phyloP scores from a whole-genome alignment of 2,329 filamentous ascomycete species.

The Fusarium bulbicola region DNA sequence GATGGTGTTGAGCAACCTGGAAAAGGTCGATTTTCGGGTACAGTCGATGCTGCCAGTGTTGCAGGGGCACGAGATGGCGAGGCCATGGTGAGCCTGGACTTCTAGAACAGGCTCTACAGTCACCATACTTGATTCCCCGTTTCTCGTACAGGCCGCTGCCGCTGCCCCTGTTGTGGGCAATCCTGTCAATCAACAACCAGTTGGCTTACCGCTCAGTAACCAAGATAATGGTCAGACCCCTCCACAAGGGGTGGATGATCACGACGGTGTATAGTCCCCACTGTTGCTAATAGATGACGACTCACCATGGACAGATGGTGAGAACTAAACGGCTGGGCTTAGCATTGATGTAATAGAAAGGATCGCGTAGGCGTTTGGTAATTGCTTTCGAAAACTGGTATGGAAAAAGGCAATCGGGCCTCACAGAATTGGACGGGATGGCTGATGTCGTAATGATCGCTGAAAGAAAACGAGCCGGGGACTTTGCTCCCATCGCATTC shows the following conservation, averaged over 20 bases:
- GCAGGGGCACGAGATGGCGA: background rate
- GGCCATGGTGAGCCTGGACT: background rate
- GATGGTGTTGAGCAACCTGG: constrained; percentile 51
- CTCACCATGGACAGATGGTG: background rate
- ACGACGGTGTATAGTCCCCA: background rate
- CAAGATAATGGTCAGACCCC: background rate
- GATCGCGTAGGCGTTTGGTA: background rate
- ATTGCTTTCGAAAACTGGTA: background rate
- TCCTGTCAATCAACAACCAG: no score
- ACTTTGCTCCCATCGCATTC: background rate
- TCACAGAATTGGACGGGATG: constrained; percentile 6
- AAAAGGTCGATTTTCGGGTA: constrained; percentile 53
- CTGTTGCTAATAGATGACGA: background rate
- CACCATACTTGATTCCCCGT: background rate
- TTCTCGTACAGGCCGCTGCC: background rate
- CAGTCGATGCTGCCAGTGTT: constrained; percentile 32
- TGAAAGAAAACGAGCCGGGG: background rate
- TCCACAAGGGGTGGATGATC: background rate
- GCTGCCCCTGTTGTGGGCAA: background rate
- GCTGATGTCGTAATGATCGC: background rate
- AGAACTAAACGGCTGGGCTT: background rate
- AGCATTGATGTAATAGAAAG: background rate
- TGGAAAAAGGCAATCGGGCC: constrained; percentile 11
- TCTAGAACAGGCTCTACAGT: background rate
- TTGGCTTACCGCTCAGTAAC: background rate